These are phyloP conservation scores for Mycena metata DNA, from an alignment of 768 basidiomycete genomes.

Conservation along the genomic window DNA sequence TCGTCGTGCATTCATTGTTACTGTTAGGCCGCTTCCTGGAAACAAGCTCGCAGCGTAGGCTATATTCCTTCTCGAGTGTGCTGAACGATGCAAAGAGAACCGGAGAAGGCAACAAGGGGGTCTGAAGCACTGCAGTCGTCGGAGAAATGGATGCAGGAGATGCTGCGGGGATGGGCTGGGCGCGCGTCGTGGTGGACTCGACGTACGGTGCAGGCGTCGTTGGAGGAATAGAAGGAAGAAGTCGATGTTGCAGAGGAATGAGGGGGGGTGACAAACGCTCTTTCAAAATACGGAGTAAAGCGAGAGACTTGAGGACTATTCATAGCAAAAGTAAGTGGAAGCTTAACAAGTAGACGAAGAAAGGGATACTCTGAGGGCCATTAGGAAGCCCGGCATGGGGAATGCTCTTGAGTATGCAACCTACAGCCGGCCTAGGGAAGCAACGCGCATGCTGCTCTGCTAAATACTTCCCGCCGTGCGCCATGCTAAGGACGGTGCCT, in stretches of 20 bases:
- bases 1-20: not conserved
- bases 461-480: not conserved
- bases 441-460: not conserved
- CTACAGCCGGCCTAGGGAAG: not conserved
- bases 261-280: not conserved
- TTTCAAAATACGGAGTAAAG: conserved; percentile 19
- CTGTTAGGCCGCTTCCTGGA: not conserved
- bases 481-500: not conserved
- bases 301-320: conserved; percentile 18
- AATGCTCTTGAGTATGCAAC: not conserved
- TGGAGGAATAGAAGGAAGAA: not conserved
- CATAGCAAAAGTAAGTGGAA: not conserved
- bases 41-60: conserved; percentile 11
- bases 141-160: too few species aligned
- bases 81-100: conserved; percentile 17
- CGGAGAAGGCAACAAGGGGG: not conserved
- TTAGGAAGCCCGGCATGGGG: not conserved
- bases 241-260: not conserved
- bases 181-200: too few species aligned
- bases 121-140: too few species aligned
- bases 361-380: conserved; percentile 4
- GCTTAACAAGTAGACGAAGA: not conserved
- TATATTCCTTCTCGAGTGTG: conserved; percentile 20
- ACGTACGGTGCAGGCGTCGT: not conserved
- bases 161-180: too few species aligned